Conservation (phyloP, 441 rosid genomes). For the Erysimum cheiri region DNA sequence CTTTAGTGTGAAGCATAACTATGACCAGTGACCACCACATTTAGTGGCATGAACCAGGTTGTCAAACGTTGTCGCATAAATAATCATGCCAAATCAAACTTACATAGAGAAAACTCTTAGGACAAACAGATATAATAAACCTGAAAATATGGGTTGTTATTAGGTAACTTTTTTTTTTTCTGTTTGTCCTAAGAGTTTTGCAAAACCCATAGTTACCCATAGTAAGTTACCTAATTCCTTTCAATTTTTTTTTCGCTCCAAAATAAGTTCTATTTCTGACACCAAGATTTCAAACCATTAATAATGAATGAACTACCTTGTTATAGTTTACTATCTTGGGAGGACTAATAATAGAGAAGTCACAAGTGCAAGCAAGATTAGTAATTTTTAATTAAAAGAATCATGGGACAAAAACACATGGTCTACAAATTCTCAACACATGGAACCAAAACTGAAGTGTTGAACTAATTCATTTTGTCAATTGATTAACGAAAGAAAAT, state of each 20-base stretch:
- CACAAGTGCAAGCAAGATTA: constrained; percentile 6
- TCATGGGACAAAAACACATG: constrained; percentile 34
- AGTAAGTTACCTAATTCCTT: not conserved
- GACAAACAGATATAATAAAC: not conserved
- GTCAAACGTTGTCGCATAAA: constrained; percentile 34
- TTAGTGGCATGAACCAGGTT: constrained; percentile 27
- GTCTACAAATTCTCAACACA: constrained; percentile 29
- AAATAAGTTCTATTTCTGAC: not conserved
- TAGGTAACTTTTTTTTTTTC: too few relatives aligned
- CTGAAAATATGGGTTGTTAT: not conserved
- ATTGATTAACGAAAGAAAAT: not conserved
- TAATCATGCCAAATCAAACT: constrained; percentile 5
- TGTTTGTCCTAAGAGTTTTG: too few relatives aligned
- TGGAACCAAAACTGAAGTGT: constrained; percentile 25
- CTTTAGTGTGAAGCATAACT: constrained; percentile 41
- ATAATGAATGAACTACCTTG: not conserved
- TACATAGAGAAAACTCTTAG: not conserved
- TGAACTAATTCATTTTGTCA: constrained; percentile 5
- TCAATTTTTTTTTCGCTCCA: not conserved
- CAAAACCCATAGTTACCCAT: too few relatives aligned
- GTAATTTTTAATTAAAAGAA: not conserved
- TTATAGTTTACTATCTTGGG: not conserved
- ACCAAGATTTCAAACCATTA: not conserved
- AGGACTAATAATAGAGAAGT: constrained; percentile 11
- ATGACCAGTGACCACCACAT: constrained; percentile 39